phyloP scores from a whole-genome alignment of 208 protist genomes.

The Herpetomonas tarakana region DNA sequence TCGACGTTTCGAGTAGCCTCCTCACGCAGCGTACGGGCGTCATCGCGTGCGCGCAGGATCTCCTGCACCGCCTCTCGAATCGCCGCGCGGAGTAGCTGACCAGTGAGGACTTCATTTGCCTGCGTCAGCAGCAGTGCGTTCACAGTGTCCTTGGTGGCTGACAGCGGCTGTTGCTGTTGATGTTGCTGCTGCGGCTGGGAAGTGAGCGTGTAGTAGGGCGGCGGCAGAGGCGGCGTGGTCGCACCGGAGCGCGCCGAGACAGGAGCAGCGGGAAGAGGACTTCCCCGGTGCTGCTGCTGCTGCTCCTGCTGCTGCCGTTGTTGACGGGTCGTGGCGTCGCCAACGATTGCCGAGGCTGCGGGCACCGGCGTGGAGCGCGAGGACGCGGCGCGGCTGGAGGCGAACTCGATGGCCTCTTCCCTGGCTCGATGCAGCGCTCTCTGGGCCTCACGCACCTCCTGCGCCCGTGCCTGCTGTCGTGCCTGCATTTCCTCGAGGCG shows the following conservation, averaged over 20 bases:
- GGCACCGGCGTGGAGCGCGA: slow-evolving; percentile 2
- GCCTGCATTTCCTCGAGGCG: slow-evolving; percentile 40
- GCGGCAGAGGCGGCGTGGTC: too few species aligned
- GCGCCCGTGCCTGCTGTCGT: slow-evolving; percentile 35
- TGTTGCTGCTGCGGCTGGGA: slow-evolving; percentile 1
- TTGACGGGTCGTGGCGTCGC: not conserved
- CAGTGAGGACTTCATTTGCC: not conserved
- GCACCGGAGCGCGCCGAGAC: too few species aligned
- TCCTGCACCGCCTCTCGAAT: slow-evolving; percentile 67
- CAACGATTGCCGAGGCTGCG: not conserved
- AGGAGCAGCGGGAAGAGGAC: slow-evolving; percentile 2
- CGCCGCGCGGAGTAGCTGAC: slow-evolving; percentile 37
- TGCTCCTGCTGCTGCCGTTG: slow-evolving; percentile 5
- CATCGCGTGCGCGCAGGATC: slow-evolving; percentile 40
- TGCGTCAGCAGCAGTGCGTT: not conserved
- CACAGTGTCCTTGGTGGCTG: not conserved
- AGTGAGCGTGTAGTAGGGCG: too few species aligned
- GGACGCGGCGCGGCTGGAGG: not conserved
- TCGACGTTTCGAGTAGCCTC: slow-evolving; percentile 26
- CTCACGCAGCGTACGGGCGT: slow-evolving; percentile 28
- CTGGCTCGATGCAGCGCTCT: slow-evolving; percentile 32
- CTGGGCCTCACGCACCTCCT: slow-evolving; percentile 20
- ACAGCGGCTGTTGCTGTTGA: not conserved
- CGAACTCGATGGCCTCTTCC: slow-evolving; percentile 8
- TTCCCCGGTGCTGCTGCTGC: not conserved